Percentiles rank a stretch among this genome's conserved stretches.
Evolutionary conservation across 371 early-diverging fungal species (phyloP).

Genomic region (Cokeromyces recurvatus): DNA sequence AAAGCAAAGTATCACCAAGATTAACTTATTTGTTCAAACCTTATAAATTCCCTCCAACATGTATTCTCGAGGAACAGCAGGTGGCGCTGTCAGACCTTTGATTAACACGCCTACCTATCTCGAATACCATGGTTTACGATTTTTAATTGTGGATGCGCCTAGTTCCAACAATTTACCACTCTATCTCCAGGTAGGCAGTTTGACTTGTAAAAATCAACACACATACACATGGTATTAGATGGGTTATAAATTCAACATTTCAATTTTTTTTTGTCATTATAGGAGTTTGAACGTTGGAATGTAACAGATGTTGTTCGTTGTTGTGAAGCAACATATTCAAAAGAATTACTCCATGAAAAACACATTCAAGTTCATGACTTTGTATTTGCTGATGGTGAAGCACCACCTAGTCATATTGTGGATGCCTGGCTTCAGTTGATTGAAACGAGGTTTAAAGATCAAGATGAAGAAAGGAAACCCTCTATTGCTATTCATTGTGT

Average conservation of each 20-base stretch:
- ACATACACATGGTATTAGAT: background rate
- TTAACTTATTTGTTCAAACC: too few species aligned
- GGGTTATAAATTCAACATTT: too few species aligned
- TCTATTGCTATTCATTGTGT: constrained; percentile 86
- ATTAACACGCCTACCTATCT: constrained; percentile 50
- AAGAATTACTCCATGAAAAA: constrained; percentile 54
- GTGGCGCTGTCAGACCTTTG: constrained; percentile 20
- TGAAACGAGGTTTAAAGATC: constrained; percentile 42
- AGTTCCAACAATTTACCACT: constrained; percentile 45
- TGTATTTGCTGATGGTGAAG: constrained; percentile 85
- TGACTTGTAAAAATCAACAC: background rate
- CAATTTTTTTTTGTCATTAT: too few species aligned
- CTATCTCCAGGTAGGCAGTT: constrained; percentile 32
- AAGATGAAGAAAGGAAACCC: constrained; percentile 26
- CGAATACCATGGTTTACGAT: constrained; percentile 40
- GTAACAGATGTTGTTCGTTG: constrained; percentile 89
- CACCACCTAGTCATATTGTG: constrained; percentile 73
- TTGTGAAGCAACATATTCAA: constrained; percentile 88
- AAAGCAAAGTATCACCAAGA: too few species aligned
- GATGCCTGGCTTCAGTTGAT: constrained; percentile 77
- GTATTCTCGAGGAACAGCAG: constrained; percentile 18
- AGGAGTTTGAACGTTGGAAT: constrained; percentile 51
- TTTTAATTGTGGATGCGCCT: constrained; percentile 50
- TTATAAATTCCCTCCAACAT: constrained; percentile 10
- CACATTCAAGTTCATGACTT: constrained; percentile 81